These are phyloP conservation scores for Ogataea glucozyma DNA, from an alignment of 805 yeast species.

Conservation along the genomic window DNA sequence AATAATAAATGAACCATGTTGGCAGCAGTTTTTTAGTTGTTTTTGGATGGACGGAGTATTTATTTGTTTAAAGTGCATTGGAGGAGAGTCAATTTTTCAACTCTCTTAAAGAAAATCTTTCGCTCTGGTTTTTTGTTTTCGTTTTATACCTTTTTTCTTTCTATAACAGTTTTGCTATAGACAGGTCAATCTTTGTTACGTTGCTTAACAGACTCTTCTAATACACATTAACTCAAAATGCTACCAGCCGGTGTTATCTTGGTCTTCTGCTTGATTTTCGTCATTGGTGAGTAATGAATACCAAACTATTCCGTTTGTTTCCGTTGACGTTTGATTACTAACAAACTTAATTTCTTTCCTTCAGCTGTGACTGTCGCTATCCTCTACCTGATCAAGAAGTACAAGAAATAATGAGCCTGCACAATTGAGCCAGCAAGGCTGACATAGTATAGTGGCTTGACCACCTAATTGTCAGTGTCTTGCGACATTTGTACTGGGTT, in stretches of 20 bases:
- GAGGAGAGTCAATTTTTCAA: slow-evolving; percentile 1
- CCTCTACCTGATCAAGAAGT: slow-evolving; percentile 35
- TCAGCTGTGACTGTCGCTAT: slow-evolving; percentile 32
- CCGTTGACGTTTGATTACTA: neutral
- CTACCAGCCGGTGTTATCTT: slow-evolving; percentile 67
- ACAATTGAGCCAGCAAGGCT: slow-evolving; percentile 5
- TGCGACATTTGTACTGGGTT: neutral
- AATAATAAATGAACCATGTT: slow-evolving; percentile 6
- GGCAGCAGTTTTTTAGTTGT: slow-evolving; percentile 5
- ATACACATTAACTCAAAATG: slow-evolving; percentile 38
- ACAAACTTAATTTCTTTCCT: slow-evolving; percentile 4
- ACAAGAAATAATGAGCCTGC: slow-evolving; percentile 31
- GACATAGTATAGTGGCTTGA: neutral
- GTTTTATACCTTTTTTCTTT: slow-evolving; percentile 12
- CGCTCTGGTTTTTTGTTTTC: slow-evolving; percentile 12
- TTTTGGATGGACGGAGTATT: slow-evolving; percentile 7
- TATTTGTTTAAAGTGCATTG: slow-evolving; percentile 4
- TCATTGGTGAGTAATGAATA: slow-evolving; percentile 35
- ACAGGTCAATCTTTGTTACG: slow-evolving; percentile 9
- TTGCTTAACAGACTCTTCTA: slow-evolving; percentile 7
- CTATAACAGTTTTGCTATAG: slow-evolving; percentile 8
- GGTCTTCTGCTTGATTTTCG: slow-evolving; percentile 56
- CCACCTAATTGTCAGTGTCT: too few relatives aligned
- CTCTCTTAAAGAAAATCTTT: slow-evolving; percentile 11
- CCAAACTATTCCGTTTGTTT: neutral